A percentile compares a stretch with the other conserved stretches of the same genome.
phyloP scores from a whole-genome alignment of 352 stramenopile genomes.

The Phytophthora syringae region DNA sequence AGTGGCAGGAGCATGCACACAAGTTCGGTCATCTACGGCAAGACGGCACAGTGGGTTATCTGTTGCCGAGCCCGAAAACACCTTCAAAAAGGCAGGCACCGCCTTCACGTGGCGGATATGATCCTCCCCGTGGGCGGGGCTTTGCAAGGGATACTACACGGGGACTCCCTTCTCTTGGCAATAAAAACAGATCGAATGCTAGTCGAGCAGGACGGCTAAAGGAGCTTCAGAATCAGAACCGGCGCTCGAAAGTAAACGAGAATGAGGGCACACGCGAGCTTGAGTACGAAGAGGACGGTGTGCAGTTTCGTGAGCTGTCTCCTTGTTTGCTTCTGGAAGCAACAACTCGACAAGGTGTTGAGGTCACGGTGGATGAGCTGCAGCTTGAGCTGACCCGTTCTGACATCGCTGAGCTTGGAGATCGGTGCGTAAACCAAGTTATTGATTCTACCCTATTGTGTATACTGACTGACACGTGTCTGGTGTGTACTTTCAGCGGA shows the following conservation, averaged over 20 bases:
- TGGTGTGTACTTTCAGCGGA: slow-evolving; percentile 41
- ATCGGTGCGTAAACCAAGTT: slow-evolving; percentile 45
- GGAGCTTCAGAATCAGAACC: slow-evolving; percentile 13
- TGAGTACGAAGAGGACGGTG: slow-evolving; percentile 29
- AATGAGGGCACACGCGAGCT: slow-evolving; percentile 18
- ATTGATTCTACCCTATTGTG: background rate
- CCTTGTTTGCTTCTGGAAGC: slow-evolving; percentile 68
- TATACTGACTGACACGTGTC: slow-evolving; percentile 1
- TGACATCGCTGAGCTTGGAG: slow-evolving; percentile 34
- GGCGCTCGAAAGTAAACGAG: background rate
- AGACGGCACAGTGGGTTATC: slow-evolving; percentile 71
- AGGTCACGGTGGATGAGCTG: slow-evolving; percentile 64
- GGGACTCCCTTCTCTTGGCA: slow-evolving; percentile 26
- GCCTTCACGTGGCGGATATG: slow-evolving; percentile 13
- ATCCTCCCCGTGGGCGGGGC: slow-evolving; percentile 15
- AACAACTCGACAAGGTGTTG: slow-evolving; percentile 64
- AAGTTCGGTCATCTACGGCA: slow-evolving; percentile 74
- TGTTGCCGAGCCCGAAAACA: slow-evolving; percentile 51
- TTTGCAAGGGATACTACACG: slow-evolving; percentile 12
- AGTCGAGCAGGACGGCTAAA: slow-evolving; percentile 28
- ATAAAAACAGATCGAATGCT: slow-evolving; percentile 13
- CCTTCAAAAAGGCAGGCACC: slow-evolving; percentile 15
- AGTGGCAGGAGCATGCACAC: slow-evolving; percentile 64
- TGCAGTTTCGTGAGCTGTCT: slow-evolving; percentile 36
- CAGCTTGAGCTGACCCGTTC: slow-evolving; percentile 57